Evolutionary conservation across 768 basidiomycete genomes (phyloP), one percentile per base, ranked within the genome.

Genomic region (Boletus bicolor): DNA sequence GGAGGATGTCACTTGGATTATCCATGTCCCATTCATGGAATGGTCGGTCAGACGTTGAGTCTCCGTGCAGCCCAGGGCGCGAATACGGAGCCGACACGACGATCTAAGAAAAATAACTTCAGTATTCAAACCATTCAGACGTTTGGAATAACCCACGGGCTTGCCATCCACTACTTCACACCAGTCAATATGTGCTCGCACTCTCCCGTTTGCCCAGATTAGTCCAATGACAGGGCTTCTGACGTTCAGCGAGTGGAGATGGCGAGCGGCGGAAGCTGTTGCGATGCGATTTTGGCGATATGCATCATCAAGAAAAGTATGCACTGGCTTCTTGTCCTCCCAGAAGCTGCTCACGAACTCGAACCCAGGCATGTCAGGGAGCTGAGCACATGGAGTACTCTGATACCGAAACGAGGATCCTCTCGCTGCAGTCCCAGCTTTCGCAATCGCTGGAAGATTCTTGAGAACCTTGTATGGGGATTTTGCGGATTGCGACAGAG

Each of bases 321-420:
- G 78, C 11, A 75, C 69, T 0, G 80, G 78, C 53, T 83, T 84
- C 73, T 84, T 84, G 68, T 84, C 82, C 60, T 84, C 81, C 79
- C 79, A 82, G 48, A 83, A 68, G 53, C 77, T 76, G 59, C 82
- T 80, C 14, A 71, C 73, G 55, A 83, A 81, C 65, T 83, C 81
- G 60, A 83, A 82, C 10, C 75, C 72, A 2, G 76, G 72, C 46
- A 66, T 70, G 34, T 77, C 77, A 0, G 82, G 79, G 11, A 80
- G 73, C 46, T 75, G 75, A 14, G 72, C 72, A 51, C 79, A 77
- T 2, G 80, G 77, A 0, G 81, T 82, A 30, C 73, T 76, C 62
- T 84, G 82, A 56, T 70, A 81, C 14, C 76, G 73, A 61, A 82
- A 82, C 5, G 80, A 81, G 11, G 76, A 74, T 6, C 74, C 76